Evolutionary conservation across 352 stramenopile genomes (phyloP), one percentile per base, ranked within the genome.

Genomic region (Phytophthora meadii): DNA sequence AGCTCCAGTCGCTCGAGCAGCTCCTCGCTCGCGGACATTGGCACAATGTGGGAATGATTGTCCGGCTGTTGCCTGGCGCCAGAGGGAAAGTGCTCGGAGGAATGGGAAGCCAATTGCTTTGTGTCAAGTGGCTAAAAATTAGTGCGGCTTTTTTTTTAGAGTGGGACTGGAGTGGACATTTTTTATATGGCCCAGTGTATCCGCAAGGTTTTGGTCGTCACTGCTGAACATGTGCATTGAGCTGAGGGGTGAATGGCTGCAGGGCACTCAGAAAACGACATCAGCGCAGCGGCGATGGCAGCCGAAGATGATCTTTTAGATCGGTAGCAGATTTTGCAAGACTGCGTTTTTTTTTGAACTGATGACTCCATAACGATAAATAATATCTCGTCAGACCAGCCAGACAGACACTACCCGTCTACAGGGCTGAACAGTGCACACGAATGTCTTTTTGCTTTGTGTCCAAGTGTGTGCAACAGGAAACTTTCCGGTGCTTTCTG

Each of bases 51-150:
- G 7, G 25, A 59, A 44, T 54, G 47, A 32, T 45, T 17, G 84
- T 81, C 19, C 60, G 61, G 68, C 72, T 25, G 67, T 75, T 34
- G 30, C 30, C 24, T 76, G 64, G 47, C 77, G 77, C 54, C 83
- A 86, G 61, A 84, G 62, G 37, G 63, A 66, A 63, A 86, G 72
- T 70, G 54, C 62, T 44, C 19, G 24, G 46, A 56, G 44, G 61
- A 70, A 65, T 65, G 48, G 48, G n/a, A 53, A 12, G 19, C 4
- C 25, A 22, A 45, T 11, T 22, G 10, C 34, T n/a, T 9, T 54
- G 44, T 14, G 49, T 57, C 51, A 61, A 65, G 37, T 65, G 54
- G 14, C 51, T n/a, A 27, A 60, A 60, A 61, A 55, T 44, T 54
- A 44, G 36, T 24, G 40, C 27, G 15, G 34, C 28, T 56, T 65